A percentile compares a stretch with the other conserved stretches of the same genome.
Conservation (phyloP, 2,329 filamentous ascomycete genomes). For the Lachnellula cervina region DNA sequence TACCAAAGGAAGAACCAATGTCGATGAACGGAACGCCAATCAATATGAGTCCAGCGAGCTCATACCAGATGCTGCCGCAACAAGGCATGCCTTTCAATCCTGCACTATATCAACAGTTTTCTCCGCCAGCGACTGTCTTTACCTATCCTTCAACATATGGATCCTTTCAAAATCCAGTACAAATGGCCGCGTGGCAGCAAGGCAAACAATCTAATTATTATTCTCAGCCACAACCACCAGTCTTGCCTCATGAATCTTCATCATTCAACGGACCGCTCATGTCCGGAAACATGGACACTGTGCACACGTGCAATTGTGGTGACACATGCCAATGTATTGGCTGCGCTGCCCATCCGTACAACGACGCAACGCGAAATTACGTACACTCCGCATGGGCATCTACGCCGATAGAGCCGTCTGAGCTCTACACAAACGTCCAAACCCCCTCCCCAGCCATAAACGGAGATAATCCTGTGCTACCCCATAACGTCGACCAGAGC, state of each 20-base stretch:
- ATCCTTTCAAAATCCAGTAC: conserved; percentile 50
- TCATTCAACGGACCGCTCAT: conserved; percentile 32
- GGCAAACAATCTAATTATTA: conserved; percentile 38
- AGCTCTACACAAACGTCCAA: conserved; percentile 17
- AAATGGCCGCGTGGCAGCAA: conserved; percentile 50
- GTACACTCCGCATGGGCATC: conserved; percentile 42
- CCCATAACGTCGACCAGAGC: conserved; percentile 11
- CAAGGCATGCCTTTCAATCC: conserved; percentile 21
- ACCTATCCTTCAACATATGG: conserved; percentile 51
- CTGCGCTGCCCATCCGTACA: conserved; percentile 64
- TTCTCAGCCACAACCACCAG: conserved; percentile 32
- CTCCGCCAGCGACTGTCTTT: conserved; percentile 43
- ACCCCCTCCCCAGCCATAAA: conserved; percentile 1
- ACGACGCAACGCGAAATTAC: conserved; percentile 54
- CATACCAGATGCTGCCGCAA: conserved; percentile 19
- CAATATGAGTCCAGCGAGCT: conserved; percentile 23
- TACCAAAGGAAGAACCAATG: conserved; percentile 18
- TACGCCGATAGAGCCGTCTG: conserved; percentile 20
- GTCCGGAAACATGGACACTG: conserved; percentile 28
- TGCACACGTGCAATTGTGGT: conserved; percentile 57
- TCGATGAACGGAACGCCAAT: conserved; percentile 7
- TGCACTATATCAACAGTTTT: conserved; percentile 19
- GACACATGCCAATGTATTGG: conserved; percentile 63
- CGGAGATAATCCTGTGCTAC: conserved; percentile 3
- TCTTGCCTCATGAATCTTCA: conserved; percentile 9